Evolutionary conservation across 768 basidiomycete species (phyloP).

Genomic region (Lentinula aciculospora): DNA sequence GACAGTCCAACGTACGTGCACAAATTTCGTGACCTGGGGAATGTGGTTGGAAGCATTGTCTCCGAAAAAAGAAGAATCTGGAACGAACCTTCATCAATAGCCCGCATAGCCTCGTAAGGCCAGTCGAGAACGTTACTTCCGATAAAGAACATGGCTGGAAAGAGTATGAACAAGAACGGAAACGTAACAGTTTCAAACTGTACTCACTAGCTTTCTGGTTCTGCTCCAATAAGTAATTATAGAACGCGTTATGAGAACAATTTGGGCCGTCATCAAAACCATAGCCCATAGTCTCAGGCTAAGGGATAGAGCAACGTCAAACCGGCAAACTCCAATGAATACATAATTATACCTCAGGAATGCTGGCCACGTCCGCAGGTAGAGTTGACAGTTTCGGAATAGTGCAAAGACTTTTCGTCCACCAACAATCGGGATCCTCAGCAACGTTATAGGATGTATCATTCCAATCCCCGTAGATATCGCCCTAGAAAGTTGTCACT

Average conservation of each 20-base stretch:
- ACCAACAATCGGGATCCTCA: conserved; percentile 46
- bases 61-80: neutral
- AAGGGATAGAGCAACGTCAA: neutral
- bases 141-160: conserved; percentile 55
- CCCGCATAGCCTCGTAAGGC: conserved; percentile 53
- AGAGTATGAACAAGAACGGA: too few relatives aligned
- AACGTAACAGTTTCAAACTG: neutral
- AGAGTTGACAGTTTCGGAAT: conserved; percentile 42
- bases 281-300: conserved; percentile 54
- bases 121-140: conserved; percentile 54
- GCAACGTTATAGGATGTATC: conserved; percentile 13
- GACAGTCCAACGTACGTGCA: conserved; percentile 37
- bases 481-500: neutral
- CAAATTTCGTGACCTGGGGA: conserved; percentile 44
- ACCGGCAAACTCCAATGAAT: neutral
- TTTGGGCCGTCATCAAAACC: conserved; percentile 65
- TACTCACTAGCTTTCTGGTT: conserved; percentile 58
- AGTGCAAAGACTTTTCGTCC: conserved; percentile 31
- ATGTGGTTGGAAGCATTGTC: neutral
- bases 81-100: conserved; percentile 34
- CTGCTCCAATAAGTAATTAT: conserved; percentile 43
- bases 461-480: conserved; percentile 17
- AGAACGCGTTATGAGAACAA: conserved; percentile 60
- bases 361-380: conserved; percentile 33
- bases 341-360: conserved; percentile 37